Conservation (phyloP, 2,329 filamentous ascomycete genomes). For the Waltergamsia citrina region DNA sequence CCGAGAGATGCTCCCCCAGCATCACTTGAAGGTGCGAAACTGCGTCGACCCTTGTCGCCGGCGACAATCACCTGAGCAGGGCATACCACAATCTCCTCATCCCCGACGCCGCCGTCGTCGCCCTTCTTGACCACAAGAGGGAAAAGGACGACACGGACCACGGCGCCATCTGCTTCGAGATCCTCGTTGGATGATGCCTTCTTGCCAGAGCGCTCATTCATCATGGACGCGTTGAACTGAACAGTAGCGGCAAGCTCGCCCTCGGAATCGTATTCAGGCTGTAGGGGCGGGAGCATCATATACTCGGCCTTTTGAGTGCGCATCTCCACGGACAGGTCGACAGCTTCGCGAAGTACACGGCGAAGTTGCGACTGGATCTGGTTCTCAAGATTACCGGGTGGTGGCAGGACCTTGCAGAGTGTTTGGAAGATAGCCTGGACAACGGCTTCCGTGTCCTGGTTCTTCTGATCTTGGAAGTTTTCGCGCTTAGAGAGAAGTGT, state of each 20-base stretch:
- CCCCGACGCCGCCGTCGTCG: constrained; percentile 75
- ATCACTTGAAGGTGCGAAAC: constrained; percentile 39
- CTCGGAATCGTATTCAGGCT: constrained; percentile 89
- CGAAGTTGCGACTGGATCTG: constrained; percentile 79
- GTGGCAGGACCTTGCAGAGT: constrained; percentile 75
- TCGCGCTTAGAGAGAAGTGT: constrained; percentile 76
- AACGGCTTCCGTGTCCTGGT: constrained; percentile 91
- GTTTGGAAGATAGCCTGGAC: constrained; percentile 77
- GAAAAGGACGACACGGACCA: constrained; percentile 89
- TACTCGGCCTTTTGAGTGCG: constrained; percentile 93
- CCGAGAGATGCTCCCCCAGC: constrained; percentile 34
- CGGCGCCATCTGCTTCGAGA: constrained; percentile 63
- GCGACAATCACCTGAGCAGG: constrained; percentile 89
- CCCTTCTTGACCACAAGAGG: constrained; percentile 95
- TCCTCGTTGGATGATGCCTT: constrained; percentile 57
- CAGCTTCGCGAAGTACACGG: constrained; percentile 80
- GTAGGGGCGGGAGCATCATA: constrained; percentile 93
- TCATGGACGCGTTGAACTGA: constrained; percentile 82
- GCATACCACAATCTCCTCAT: constrained; percentile 91
- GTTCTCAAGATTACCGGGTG: constrained; percentile 68
- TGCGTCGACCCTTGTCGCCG: constrained; percentile 27
- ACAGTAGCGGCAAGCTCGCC: constrained; percentile 85
- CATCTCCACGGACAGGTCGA: constrained; percentile 92
- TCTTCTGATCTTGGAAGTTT: constrained; percentile 72
- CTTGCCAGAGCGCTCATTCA: constrained; percentile 83